These are phyloP conservation scores for Penicillium polonicum DNA, from an alignment of 2,329 filamentous ascomycete species.

Conservation along the genomic window DNA sequence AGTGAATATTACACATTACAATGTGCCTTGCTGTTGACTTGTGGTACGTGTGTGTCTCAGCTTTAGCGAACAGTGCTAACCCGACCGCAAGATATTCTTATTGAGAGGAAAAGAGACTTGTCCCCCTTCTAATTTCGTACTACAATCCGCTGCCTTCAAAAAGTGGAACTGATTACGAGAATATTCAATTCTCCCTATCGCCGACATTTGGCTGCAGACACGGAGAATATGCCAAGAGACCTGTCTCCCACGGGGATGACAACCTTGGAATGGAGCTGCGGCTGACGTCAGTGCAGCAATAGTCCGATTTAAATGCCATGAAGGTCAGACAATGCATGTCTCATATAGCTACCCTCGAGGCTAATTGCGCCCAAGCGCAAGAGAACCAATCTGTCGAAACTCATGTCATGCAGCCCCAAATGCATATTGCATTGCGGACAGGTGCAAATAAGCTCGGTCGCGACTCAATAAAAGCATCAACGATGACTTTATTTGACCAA, in stretches of 20 bases:
- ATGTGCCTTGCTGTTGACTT: neutral
- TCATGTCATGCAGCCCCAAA: neutral
- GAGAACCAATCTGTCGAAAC: neutral
- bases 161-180: neutral
- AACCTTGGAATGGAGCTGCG: neutral
- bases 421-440: neutral
- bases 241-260: neutral
- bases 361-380: neutral
- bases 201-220: neutral
- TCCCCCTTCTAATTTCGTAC: no score
- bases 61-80: neutral
- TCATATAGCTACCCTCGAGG: neutral
- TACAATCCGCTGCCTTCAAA: neutral
- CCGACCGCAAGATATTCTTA: neutral
- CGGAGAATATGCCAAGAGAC: neutral
- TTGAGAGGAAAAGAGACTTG: no score
- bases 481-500: neutral
- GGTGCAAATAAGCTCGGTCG: neutral
- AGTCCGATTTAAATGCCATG: slow-evolving; percentile 1
- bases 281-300: slow-evolving; percentile 6
- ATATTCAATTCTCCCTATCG: neutral
- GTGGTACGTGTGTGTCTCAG: neutral
- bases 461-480: neutral
- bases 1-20: neutral
- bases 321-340: slow-evolving; percentile 2